phyloP scores from a whole-genome alignment of 495 filamentous ascomycete genomes.

The Sordaria brevicollis region DNA sequence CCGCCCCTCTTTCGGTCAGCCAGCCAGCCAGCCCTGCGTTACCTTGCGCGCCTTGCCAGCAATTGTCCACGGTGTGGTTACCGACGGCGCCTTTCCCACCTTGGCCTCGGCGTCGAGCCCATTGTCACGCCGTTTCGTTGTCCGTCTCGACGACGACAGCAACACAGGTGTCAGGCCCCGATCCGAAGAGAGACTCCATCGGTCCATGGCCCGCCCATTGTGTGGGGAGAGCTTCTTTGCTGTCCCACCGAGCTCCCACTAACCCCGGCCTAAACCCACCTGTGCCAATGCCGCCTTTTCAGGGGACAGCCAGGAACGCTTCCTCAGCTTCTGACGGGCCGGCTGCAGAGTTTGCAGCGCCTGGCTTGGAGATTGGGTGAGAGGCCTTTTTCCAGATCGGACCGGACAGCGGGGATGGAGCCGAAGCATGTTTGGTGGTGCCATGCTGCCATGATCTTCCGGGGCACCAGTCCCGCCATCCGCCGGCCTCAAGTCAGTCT shows the following conservation, averaged over 20 bases:
- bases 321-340: background rate
- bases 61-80: background rate
- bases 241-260: background rate
- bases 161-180: background rate
- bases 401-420: background rate
- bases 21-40: background rate
- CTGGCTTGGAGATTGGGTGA: background rate
- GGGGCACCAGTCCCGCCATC: background rate
- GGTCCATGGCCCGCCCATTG: background rate
- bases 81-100: background rate
- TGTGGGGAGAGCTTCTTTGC: background rate
- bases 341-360: background rate
- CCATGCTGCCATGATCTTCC: background rate
- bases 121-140: background rate
- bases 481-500: background rate
- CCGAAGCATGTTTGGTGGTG: background rate
- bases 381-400: background rate
- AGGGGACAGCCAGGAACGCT: background rate
- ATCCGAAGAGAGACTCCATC: background rate
- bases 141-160: background rate
- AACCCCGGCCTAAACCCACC: background rate
- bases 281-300: background rate
- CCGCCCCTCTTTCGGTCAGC: background rate
- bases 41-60: background rate
- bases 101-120: background rate